Conservation (phyloP, 768 basidiomycete species). For the Dioszegia hungarica region DNA sequence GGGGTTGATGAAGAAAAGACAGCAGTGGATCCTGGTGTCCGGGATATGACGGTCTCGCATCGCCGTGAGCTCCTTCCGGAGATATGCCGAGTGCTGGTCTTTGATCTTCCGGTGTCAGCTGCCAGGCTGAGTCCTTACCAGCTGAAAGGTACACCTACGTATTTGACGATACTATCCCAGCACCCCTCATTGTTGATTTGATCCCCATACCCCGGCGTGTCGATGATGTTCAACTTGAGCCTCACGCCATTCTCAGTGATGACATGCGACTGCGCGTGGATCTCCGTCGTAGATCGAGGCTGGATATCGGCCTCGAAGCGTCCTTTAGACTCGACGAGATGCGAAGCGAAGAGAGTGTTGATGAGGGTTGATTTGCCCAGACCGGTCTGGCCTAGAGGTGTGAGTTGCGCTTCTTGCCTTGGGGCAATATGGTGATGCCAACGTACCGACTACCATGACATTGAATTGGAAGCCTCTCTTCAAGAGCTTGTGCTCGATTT, state of each 20-base stretch:
- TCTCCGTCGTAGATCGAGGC: constrained; percentile 92
- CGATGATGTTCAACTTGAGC: constrained; percentile 92
- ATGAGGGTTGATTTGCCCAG: constrained; percentile 98
- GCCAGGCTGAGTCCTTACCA: not conserved
- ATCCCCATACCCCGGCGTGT: constrained; percentile 98
- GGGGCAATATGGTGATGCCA: constrained; percentile 58
- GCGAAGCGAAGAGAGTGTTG: constrained; percentile 98
- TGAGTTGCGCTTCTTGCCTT: constrained; percentile 9
- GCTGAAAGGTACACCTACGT: constrained; percentile 55
- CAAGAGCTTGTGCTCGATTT: constrained; percentile 98
- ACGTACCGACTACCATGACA: constrained; percentile 96
- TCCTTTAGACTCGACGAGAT: constrained; percentile 96
- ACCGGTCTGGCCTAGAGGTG: constrained; percentile 66
- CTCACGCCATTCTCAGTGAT: constrained; percentile 94
- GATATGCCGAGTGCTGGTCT: constrained; percentile 96
- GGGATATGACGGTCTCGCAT: constrained; percentile 98
- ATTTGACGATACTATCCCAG: constrained; percentile 99
- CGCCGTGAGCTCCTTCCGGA: constrained; percentile 97
- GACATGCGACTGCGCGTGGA: constrained; percentile 90
- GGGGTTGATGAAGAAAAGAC: constrained; percentile 96
- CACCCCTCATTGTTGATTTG: constrained; percentile 99
- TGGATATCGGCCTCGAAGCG: constrained; percentile 80
- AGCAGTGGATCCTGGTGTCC: constrained; percentile 98
- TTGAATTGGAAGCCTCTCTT: constrained; percentile 99
- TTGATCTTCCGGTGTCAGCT: constrained; percentile 41